phyloP scores from a whole-genome alignment of 768 basidiomycete species.

The Gloeostereum incarnatum region DNA sequence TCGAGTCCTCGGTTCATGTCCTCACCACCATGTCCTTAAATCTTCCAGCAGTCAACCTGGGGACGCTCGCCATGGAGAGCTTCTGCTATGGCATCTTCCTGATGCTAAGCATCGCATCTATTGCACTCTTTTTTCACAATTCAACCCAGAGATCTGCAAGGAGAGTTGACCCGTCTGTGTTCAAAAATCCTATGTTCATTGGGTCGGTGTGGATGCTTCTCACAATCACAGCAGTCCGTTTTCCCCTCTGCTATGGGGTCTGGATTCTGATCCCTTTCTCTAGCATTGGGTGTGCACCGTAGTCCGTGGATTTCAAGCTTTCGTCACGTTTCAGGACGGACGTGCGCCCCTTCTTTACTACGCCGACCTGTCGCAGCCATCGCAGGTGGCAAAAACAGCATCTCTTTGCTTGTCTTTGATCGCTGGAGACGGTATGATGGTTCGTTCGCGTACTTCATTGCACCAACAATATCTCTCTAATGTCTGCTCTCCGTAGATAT shows the following conservation, averaged over 20 bases:
- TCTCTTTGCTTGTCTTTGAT: not conserved
- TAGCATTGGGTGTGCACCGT: not conserved
- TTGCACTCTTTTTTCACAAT: not conserved
- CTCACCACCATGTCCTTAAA: no score
- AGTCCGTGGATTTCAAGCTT: not conserved
- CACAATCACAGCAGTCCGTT: not conserved
- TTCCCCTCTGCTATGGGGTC: not conserved
- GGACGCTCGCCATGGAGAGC: not conserved
- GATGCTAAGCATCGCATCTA: not conserved
- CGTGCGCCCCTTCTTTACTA: not conserved
- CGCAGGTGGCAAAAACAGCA: not conserved
- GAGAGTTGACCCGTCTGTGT: not conserved
- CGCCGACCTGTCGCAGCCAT: not conserved
- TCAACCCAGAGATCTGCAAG: not conserved
- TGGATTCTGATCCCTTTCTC: not conserved
- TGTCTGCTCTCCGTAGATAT: no score
- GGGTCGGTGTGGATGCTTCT: not conserved
- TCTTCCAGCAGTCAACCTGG: no score
- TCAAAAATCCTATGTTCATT: not conserved
- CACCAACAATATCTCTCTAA: no score
- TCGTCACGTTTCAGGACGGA: not conserved
- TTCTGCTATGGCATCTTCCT: not conserved
- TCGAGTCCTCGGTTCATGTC: no score
- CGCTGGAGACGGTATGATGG: not conserved
- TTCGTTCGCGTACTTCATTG: no score